Conservation (phyloP, 192 early-diverging fungal species). For the Coemansia sp. region DNA sequence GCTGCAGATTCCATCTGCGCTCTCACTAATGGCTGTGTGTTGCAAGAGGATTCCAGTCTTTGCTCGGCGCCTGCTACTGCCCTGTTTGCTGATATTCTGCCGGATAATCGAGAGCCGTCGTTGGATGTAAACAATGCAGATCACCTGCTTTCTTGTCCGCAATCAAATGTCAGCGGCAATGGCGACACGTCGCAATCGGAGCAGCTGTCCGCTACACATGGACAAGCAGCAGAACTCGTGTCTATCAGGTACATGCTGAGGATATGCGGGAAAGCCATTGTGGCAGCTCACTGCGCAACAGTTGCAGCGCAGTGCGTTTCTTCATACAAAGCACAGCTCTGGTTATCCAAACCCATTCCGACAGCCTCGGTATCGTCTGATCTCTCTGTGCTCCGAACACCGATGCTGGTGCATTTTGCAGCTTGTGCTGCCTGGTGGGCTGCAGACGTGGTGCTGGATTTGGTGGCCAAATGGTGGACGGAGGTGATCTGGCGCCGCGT, state of each 20-base stretch:
- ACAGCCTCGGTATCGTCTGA: not conserved
- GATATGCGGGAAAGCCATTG: slow-evolving; percentile 16
- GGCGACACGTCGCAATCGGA: not conserved
- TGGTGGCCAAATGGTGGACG: slow-evolving; percentile 25
- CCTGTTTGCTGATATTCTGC: not conserved
- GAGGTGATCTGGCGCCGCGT: slow-evolving; percentile 28
- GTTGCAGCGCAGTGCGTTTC: slow-evolving; percentile 26
- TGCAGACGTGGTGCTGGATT: slow-evolving; percentile 19
- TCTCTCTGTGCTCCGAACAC: not conserved
- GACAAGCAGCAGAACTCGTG: not conserved
- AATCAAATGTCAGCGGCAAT: not conserved
- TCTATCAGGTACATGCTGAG: slow-evolving; percentile 34
- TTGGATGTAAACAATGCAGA: not conserved
- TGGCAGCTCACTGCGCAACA: slow-evolving; percentile 11
- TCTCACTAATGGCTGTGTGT: slow-evolving; percentile 40
- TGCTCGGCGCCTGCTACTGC: not conserved
- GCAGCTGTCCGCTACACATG: not conserved
- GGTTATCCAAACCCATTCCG: slow-evolving; percentile 34
- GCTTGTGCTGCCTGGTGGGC: slow-evolving; percentile 25
- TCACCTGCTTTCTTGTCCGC: not conserved
- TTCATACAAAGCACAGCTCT: slow-evolving; percentile 20
- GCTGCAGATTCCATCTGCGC: slow-evolving; percentile 52
- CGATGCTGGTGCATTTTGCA: slow-evolving; percentile 14
- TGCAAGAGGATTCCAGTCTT: not conserved
- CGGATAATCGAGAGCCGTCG: not conserved